A percentile compares a stretch with the other conserved stretches of the same genome.
Conservation (phyloP, 2,329 filamentous ascomycete species). For the Macrophomina pseudophaseolina region DNA sequence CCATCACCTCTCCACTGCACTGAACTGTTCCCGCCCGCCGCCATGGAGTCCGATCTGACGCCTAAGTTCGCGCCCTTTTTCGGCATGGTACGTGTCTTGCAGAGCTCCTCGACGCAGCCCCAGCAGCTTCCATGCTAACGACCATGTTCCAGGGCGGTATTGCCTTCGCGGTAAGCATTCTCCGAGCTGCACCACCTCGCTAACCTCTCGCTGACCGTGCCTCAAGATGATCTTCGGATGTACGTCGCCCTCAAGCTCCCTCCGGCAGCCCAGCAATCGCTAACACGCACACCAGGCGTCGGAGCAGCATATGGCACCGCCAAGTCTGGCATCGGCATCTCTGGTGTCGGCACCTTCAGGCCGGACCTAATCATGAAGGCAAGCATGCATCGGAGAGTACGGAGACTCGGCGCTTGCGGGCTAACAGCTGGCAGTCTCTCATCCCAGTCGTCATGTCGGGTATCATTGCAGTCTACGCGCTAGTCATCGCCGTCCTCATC, state of each 20-base stretch:
- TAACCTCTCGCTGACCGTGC: constrained; percentile 24
- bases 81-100: constrained; percentile 72
- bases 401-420: neutral
- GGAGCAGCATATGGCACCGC: constrained; percentile 87
- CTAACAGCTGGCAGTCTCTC: constrained; percentile 63
- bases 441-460: constrained; percentile 97
- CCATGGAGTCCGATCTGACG: constrained; percentile 58
- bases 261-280: constrained; percentile 20
- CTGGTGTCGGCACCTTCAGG: constrained; percentile 82
- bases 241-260: constrained; percentile 51
- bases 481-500: constrained; percentile 96
- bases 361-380: constrained; percentile 93
- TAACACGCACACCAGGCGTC: constrained; percentile 54
- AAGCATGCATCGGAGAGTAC: constrained; percentile 35
- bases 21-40: neutral
- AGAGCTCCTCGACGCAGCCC: neutral
- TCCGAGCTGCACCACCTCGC: constrained; percentile 31
- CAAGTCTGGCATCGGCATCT: constrained; percentile 87
- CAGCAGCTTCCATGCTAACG: constrained; percentile 40
- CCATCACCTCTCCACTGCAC: constrained; percentile 1
- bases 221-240: constrained; percentile 78
- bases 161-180: constrained; percentile 64
- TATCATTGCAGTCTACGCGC: constrained; percentile 97
- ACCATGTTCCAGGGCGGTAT: constrained; percentile 68
- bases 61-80: constrained; percentile 88